Conservation (phyloP, 78 protist genomes). For the Dictyostelium citrinum region DNA sequence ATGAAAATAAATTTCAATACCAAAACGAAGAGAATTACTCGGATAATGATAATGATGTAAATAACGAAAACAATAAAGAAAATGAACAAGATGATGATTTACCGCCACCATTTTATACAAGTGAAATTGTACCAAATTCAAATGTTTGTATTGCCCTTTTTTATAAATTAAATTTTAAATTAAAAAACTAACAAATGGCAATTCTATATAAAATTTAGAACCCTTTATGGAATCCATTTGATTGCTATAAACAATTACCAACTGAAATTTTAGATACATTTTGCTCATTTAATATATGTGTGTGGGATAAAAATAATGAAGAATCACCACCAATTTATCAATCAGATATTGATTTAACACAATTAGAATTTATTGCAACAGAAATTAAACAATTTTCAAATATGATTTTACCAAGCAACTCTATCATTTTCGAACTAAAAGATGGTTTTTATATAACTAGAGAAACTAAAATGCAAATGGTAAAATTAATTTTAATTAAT, state of each 20-base stretch:
- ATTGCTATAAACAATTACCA: constrained; percentile 60
- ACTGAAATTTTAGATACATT: constrained; percentile 30
- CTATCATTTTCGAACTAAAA: constrained; percentile 71
- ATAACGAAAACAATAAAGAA: background rate
- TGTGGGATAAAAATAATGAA: constrained; percentile 66
- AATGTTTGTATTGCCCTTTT: background rate
- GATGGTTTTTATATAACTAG: constrained; percentile 76
- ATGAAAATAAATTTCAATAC: background rate
- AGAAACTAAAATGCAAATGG: constrained; percentile 65
- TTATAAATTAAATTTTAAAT: background rate
- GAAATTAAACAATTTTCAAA: constrained; percentile 65
- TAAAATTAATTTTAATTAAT: no score
- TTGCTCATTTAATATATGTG: constrained; percentile 66
- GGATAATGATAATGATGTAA: background rate
- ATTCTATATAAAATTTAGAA: constrained; percentile 9
- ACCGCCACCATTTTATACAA: constrained; percentile 72
- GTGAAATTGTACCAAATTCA: constrained; percentile 62
- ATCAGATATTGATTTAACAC: constrained; percentile 61
- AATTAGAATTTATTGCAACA: constrained; percentile 51
- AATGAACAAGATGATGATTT: background rate
- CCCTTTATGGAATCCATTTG: constrained; percentile 72
- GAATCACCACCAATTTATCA: constrained; percentile 53
- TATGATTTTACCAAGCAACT: constrained; percentile 42
- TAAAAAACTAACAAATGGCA: no score
- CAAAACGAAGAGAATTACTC: background rate